Base-by-base conservation (phyloP, 768 basidiomycete genomes). In the Rhizopogon vesiculosus region DNA sequence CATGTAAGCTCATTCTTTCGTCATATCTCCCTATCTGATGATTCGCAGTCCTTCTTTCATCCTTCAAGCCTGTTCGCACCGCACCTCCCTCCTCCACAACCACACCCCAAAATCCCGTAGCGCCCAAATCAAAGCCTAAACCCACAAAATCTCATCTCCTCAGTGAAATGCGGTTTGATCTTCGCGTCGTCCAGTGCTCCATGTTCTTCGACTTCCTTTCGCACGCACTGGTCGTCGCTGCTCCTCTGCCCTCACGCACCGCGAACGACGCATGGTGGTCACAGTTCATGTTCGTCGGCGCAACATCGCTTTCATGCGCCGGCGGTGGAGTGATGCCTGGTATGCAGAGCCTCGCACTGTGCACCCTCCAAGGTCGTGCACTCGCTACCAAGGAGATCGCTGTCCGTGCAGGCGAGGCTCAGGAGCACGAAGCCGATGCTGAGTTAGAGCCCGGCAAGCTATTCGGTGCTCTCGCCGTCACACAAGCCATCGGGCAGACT, bases 261-360 rank as follows among this genome's bases (percentile, higher is more conserved):
- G 29, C 58, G 7, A 22, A 58, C 7, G 60, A 61, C 2, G 18
- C 55, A 8, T 57, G 60, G 62, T 59, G 66, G 66, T 67, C 66
- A 0, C 75, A 82, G 61, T 43, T 68, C 3, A 58, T 80, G 40
- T 92, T 87, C 61, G 72, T 83, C 10, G 79, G 72, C 0, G 74
- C 84, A 29, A 87, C 87, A 1, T 80, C 81, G 38, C 64, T 91
- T 41, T 79, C 82, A 6, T 81, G 82, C 18, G 79, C 88, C 42
- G 86, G 86, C 12, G 81, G 84, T 2, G 90, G 88, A 3, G 79
- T 85, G 13, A 78, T 81, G 53, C 89, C 90, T 7, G 78, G 86
- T 0, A 66, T 82, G 51, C 85, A 90, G 57, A 88, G 86, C n/a
- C 74, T 92, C 8, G 89, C 87, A 0, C 73, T 91, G 5, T 87